Percentiles rank a stretch among this genome's conserved stretches.
Conservation (phyloP, 257 asterid species). For the Solanum etuberosum region DNA sequence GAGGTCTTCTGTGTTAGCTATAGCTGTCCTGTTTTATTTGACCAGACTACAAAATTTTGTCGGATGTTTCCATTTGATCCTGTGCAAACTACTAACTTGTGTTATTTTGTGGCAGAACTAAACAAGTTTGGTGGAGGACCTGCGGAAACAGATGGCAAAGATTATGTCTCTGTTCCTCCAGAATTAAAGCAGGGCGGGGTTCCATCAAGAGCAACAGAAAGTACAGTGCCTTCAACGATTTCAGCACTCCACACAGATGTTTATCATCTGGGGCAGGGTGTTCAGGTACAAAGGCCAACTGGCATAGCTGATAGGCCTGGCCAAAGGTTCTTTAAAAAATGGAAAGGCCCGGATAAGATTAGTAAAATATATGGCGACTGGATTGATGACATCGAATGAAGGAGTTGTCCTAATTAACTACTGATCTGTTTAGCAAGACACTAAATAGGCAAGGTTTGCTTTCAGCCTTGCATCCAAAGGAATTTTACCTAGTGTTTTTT, state of each 20-base stretch:
- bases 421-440: not conserved
- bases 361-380: slow-evolving; percentile 54
- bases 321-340: slow-evolving; percentile 24
- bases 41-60: not conserved
- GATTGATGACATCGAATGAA: slow-evolving; percentile 53
- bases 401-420: not conserved
- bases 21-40: not conserved
- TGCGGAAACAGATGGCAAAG: slow-evolving; percentile 36
- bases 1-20: not conserved
- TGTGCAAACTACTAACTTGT: not conserved
- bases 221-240: slow-evolving; percentile 10
- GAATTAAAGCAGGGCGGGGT: slow-evolving; percentile 31
- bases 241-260: slow-evolving; percentile 21
- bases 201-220: slow-evolving; percentile 16
- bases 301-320: slow-evolving; percentile 21
- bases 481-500: not conserved
- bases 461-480: not conserved
- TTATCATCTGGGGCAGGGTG: slow-evolving; percentile 29
- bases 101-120: slow-evolving; percentile 18
- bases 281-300: slow-evolving; percentile 43
- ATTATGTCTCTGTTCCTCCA: slow-evolving; percentile 23
- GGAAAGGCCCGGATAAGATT: slow-evolving; percentile 77
- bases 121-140: slow-evolving; percentile 28
- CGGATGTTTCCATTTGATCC: not conserved
- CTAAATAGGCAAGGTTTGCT: not conserved